Evolutionary conservation across 1,139 yeast genomes (phyloP).

Genomic region (Eremothecium gossypii): DNA sequence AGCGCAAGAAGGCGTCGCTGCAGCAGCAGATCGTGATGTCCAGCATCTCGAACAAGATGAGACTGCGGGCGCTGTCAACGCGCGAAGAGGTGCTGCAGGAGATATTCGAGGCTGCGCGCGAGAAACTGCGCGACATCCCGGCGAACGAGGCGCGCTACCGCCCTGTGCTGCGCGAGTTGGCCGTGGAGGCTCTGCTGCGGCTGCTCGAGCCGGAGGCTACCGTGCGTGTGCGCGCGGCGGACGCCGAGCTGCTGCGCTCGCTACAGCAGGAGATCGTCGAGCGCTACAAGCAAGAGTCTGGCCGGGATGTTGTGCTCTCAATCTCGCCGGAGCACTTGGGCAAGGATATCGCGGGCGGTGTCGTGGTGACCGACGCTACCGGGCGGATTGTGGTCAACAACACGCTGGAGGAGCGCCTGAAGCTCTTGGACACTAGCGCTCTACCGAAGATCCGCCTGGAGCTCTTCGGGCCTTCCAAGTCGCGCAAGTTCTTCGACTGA

Average conservation of each 20-base stretch:
- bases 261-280: slow-evolving; percentile 46
- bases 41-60: slow-evolving; percentile 87
- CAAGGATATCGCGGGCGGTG: slow-evolving; percentile 77
- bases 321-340: slow-evolving; percentile 53
- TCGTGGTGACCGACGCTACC: slow-evolving; percentile 52
- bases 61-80: slow-evolving; percentile 80
- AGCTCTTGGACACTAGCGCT: slow-evolving; percentile 71
- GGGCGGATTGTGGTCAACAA: slow-evolving; percentile 87
- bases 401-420: slow-evolving; percentile 89
- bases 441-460: slow-evolving; percentile 90
- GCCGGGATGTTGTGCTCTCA: slow-evolving; percentile 40
- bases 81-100: slow-evolving; percentile 74
- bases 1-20: slow-evolving; percentile 82
- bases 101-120: slow-evolving; percentile 62
- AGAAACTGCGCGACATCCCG: slow-evolving; percentile 48
- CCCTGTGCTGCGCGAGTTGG: slow-evolving; percentile 62
- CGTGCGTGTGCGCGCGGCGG: slow-evolving; percentile 62
- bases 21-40: slow-evolving; percentile 95
- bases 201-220: slow-evolving; percentile 62
- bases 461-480: slow-evolving; percentile 75
- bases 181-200: slow-evolving; percentile 73
- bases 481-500: slow-evolving; percentile 88
- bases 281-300: slow-evolving; percentile 51
- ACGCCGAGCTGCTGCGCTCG: slow-evolving; percentile 48
- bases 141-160: slow-evolving; percentile 50